These are phyloP conservation scores for Ophiostoma piceae DNA, from an alignment of 2,329 filamentous ascomycete genomes.

Conservation along the genomic window DNA sequence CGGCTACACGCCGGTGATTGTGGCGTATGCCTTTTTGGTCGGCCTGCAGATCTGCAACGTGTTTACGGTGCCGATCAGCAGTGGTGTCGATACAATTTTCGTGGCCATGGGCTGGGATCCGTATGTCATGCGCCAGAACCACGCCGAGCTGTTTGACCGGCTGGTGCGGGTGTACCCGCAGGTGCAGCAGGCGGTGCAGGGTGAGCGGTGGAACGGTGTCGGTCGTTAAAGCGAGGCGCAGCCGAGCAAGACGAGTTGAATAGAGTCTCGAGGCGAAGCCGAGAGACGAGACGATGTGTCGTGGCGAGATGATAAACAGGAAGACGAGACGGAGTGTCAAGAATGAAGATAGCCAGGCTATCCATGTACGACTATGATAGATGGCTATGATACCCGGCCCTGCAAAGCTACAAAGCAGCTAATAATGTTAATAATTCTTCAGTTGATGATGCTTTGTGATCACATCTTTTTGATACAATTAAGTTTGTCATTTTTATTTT, in stretches of 20 bases:
- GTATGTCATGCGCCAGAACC: conserved; percentile 70
- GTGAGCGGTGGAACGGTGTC: not conserved
- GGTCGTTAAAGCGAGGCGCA: not conserved
- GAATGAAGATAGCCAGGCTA: not conserved
- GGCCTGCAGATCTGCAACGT: conserved; percentile 85
- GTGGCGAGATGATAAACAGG: too few species aligned
- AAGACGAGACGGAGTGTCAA: not conserved
- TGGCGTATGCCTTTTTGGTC: conserved; percentile 83
- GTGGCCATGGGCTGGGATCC: conserved; percentile 68
- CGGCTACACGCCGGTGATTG: conserved; percentile 67
- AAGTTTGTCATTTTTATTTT: too few species aligned
- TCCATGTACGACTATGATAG: not conserved
- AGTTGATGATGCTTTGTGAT: too few species aligned
- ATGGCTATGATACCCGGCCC: not conserved
- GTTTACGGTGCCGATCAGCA: conserved; percentile 77
- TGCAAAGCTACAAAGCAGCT: not conserved
- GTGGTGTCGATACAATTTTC: conserved; percentile 88
- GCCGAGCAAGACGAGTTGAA: not conserved
- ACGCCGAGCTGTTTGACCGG: conserved; percentile 72
- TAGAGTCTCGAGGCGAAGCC: not conserved
- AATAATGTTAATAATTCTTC: not conserved
- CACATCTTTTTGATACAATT: too few species aligned
- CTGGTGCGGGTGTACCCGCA: conserved; percentile 80
- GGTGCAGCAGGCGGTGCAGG: conserved; percentile 67
- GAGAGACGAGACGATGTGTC: too few species aligned